Evolutionary conservation across 306 rosid species (phyloP).

Genomic region (Carpinus fangiana): DNA sequence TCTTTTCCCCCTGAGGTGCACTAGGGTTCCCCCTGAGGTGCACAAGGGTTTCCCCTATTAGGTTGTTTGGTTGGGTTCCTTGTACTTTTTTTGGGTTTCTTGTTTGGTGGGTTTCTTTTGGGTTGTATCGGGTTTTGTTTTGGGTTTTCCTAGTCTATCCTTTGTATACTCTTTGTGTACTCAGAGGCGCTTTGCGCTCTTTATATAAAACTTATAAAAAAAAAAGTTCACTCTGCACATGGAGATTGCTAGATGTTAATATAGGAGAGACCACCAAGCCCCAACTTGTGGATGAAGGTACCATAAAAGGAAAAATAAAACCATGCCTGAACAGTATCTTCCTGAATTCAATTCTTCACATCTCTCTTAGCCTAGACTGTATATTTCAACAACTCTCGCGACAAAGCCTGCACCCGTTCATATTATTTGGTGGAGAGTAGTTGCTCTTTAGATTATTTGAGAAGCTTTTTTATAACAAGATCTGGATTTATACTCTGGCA

Average conservation of each 20-base stretch:
- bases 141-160: too few relatives aligned
- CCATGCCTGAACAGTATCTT: neutral
- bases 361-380: neutral
- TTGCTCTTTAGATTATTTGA: neutral
- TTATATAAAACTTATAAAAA: too few relatives aligned
- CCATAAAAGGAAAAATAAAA: neutral
- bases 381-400: neutral
- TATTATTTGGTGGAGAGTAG: neutral
- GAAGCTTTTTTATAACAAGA: neutral
- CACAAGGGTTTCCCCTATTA: too few relatives aligned
- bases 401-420: neutral
- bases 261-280: conserved; percentile 4
- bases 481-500: neutral
- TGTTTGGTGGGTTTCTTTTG: too few relatives aligned
- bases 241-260: neutral
- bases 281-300: neutral
- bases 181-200: too few relatives aligned
- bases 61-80: too few relatives aligned
- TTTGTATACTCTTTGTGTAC: too few relatives aligned
- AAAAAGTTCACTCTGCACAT: too few relatives aligned
- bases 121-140: too few relatives aligned
- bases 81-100: too few relatives aligned
- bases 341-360: neutral
- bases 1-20: too few relatives aligned
- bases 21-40: too few relatives aligned